Percentiles rank a stretch among this genome's conserved stretches.
Conservation (phyloP, 768 basidiomycete species). For the Suillus lakei region DNA sequence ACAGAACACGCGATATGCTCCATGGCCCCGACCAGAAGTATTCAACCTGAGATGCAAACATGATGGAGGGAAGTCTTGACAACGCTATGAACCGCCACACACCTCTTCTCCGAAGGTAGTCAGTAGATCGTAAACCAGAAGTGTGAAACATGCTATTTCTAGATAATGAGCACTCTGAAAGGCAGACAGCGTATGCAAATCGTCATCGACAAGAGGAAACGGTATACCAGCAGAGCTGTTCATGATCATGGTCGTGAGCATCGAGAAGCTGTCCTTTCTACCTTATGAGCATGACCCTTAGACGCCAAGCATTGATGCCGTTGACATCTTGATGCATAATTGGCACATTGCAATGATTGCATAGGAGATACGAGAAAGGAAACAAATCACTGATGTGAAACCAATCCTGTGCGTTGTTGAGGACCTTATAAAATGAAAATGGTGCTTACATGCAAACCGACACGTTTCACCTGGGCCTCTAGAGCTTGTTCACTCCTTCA, state of each 20-base stretch:
- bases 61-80: neutral
- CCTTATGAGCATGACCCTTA: neutral
- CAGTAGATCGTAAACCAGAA: conserved; percentile 13
- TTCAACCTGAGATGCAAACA: conserved; percentile 8
- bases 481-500: neutral
- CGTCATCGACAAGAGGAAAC: neutral
- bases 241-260: neutral
- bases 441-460: neutral
- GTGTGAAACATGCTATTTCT: conserved; percentile 13
- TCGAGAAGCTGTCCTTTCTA: neutral
- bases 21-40: conserved; percentile 16
- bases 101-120: conserved; percentile 16
- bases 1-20: conserved; percentile 12
- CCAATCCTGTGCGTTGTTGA: neutral
- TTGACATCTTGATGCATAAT: neutral
- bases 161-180: conserved; percentile 12
- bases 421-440: neutral
- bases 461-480: neutral
- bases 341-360: neutral
- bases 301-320: neutral
- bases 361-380: neutral
- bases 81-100: neutral
- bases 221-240: neutral
- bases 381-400: neutral
- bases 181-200: neutral